Conservation (phyloP, 2,329 filamentous ascomycete genomes). For the Pseudogymnoascus sp. region DNA sequence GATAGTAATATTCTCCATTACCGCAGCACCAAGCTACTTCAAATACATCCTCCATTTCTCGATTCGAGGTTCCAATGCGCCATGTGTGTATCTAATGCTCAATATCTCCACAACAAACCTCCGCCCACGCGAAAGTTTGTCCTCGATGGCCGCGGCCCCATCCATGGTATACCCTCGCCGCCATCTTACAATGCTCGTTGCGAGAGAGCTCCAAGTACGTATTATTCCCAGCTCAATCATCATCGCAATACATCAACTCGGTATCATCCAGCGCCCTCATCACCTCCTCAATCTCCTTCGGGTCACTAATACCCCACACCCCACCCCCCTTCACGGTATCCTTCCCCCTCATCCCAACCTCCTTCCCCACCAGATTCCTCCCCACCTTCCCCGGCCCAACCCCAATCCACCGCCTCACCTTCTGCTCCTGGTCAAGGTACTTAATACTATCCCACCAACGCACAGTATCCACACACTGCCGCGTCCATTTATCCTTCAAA, state of each 20-base stretch:
- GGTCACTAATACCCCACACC: slow-evolving; percentile 85
- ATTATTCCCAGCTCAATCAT: slow-evolving; percentile 17
- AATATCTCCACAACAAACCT: neutral
- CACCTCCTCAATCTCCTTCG: slow-evolving; percentile 64
- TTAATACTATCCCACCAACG: slow-evolving; percentile 90
- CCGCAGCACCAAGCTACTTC: neutral
- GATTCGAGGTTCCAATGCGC: neutral
- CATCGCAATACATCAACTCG: slow-evolving; percentile 29
- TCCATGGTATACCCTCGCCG: neutral
- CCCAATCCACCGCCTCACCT: slow-evolving; percentile 78
- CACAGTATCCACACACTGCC: slow-evolving; percentile 85
- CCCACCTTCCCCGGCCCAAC: slow-evolving; percentile 93
- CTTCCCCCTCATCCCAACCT: slow-evolving; percentile 76
- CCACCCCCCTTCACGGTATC: slow-evolving; percentile 79
- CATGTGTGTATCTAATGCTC: neutral
- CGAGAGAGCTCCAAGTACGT: neutral
- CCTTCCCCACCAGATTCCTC: slow-evolving; percentile 86
- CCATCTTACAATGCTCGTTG: neutral
- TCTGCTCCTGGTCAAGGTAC: slow-evolving; percentile 76
- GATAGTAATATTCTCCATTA: neutral
- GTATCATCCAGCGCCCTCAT: slow-evolving; percentile 59
- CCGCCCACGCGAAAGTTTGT: neutral
- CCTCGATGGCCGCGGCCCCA: neutral
- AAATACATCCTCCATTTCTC: neutral
- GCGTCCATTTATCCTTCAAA: slow-evolving; percentile 68